Base-by-base conservation (phyloP, 129 eudicot species). In the Chrysanthemum lavandulifolium region DNA sequence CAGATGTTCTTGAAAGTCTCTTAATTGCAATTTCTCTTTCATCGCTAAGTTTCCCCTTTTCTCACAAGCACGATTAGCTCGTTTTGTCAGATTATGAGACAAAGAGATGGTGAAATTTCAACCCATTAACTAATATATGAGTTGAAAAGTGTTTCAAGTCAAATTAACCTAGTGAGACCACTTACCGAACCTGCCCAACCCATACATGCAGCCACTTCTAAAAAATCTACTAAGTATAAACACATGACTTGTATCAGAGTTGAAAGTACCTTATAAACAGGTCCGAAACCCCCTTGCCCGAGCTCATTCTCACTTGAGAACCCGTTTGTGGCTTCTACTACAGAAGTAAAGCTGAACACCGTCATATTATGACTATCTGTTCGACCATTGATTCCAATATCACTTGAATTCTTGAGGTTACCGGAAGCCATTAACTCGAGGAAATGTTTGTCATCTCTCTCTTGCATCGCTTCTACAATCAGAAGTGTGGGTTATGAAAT, bases 281-380 rank as follows among this genome's bases (percentile, higher is more conserved):
- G 86, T 61, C 90, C 85, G 45, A 85, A 85, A 49, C 90, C 90
- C 52, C 90, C 90, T 53, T 82, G 60, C 19, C 90, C 85, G 11
- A 86, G 90, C 60, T 86, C 80, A 69, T 71, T 80, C 12, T 73
- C 79, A 18, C 56, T 27, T 25, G 90, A 61, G 33, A 86, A 83
- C 47, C 67, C 79, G 62, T 86, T 55, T 72, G 87, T 80, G 33
- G 87, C 75, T 6, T 81, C 76, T 56, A 67, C 66, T 13, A 86
- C 74, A 49, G 68, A 45, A 21, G 73, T 71, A 80, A 72, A 79
- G 29, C 78, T 73, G 61, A 79, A 82, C 1, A 82, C 19, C 53
- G 52, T 75, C 51, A 86, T 6, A 56, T 86, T 82, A 40, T 40
- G 47, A 64, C 77, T 77, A 29, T 79, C 85, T 67, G 72, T 76